Conservation (phyloP, 495 filamentous ascomycete genomes). For the Podospora sp. region DNA sequence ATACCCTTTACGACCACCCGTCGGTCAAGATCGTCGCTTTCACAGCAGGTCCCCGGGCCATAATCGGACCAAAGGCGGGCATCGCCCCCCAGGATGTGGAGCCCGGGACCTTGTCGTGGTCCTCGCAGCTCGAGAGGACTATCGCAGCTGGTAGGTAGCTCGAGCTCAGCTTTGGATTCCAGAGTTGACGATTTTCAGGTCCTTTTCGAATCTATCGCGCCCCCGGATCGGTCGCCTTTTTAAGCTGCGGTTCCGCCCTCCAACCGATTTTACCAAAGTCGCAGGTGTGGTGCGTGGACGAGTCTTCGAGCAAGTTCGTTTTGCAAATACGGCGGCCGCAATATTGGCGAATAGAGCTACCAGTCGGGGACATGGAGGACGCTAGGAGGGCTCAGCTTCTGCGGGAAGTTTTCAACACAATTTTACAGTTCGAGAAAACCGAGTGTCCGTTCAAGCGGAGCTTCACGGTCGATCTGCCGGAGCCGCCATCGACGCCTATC, state of each 20-base stretch:
- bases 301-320: constrained; percentile 75
- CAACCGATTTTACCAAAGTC: constrained; percentile 85
- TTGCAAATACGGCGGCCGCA: constrained; percentile 75
- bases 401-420: constrained; percentile 66
- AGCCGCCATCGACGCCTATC: constrained; percentile 64
- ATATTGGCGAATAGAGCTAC: constrained; percentile 89
- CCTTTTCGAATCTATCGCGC: constrained; percentile 79
- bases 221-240: constrained; percentile 77
- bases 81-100: constrained; percentile 38
- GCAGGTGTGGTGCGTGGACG: constrained; percentile 91
- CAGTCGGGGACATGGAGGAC: constrained; percentile 62
- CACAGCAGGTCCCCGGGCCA: constrained; percentile 51
- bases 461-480: constrained; percentile 75
- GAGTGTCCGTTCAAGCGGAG: constrained; percentile 79
- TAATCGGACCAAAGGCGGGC: constrained; percentile 41
- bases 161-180: not conserved
- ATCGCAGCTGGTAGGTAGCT: constrained; percentile 69
- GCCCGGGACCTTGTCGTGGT: constrained; percentile 70
- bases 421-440: constrained; percentile 84
- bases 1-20: constrained; percentile 71
- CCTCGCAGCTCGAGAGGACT: constrained; percentile 74
- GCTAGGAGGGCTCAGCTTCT: constrained; percentile 61
- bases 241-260: constrained; percentile 77
- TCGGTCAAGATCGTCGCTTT: constrained; percentile 69
- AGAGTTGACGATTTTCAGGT: constrained; percentile 48